Conservation (phyloP, 176 grass and related monocot species). For the Pharus latifolius region DNA sequence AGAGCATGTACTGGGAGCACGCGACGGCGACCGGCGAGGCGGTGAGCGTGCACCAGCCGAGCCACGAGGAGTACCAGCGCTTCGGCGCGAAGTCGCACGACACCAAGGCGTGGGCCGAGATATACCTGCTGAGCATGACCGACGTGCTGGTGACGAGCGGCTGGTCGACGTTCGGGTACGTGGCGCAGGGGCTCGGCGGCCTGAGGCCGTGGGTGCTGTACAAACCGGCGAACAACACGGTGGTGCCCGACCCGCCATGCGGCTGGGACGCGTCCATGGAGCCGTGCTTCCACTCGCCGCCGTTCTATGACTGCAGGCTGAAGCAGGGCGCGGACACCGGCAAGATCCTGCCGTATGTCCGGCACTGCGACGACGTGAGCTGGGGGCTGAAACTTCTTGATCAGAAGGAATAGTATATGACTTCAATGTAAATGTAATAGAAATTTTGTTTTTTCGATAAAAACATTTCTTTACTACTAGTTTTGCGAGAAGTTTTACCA, state of each 20-base stretch:
- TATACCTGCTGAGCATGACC: slow-evolving; percentile 57
- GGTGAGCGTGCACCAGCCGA: slow-evolving; percentile 60
- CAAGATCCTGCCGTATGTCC: not conserved
- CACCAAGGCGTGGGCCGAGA: slow-evolving; percentile 55
- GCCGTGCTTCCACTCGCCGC: not conserved
- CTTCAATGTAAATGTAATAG: too few relatives aligned
- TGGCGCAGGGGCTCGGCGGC: slow-evolving; percentile 45
- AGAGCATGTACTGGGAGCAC: slow-evolving; percentile 60
- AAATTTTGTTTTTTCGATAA: too few relatives aligned
- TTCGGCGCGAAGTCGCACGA: slow-evolving; percentile 31
- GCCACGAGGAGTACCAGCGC: slow-evolving; percentile 44
- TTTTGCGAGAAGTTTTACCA: too few relatives aligned
- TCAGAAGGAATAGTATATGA: not conserved
- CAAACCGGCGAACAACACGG: not conserved
- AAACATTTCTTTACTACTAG: too few relatives aligned
- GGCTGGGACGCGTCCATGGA: not conserved
- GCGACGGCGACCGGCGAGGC: slow-evolving; percentile 24
- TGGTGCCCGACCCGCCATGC: slow-evolving; percentile 11
- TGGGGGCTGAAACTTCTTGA: slow-evolving; percentile 3
- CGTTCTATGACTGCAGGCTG: not conserved
- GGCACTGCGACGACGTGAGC: not conserved
- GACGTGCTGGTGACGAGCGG: slow-evolving; percentile 41
- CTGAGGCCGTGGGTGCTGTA: slow-evolving; percentile 46
- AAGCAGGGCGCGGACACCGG: not conserved
- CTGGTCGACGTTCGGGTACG: slow-evolving; percentile 61